These are phyloP conservation scores for Rheum nobile DNA, from an alignment of 148 eudicot species.

Conservation along the genomic window DNA sequence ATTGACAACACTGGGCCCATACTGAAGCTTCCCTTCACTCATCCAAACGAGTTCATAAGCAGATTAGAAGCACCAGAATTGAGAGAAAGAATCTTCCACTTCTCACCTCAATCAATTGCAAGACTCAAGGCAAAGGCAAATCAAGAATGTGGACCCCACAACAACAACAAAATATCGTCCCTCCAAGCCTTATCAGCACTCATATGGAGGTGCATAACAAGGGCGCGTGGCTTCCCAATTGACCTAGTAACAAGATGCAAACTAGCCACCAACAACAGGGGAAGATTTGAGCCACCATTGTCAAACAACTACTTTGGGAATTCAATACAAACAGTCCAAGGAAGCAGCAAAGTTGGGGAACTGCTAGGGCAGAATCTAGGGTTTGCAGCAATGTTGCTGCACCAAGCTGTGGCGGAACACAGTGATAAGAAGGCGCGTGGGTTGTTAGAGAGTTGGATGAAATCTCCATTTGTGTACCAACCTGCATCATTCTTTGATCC, in stretches of 20 bases:
- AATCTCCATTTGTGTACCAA: constrained; percentile 3
- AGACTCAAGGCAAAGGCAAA: constrained; percentile 22
- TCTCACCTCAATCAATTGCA: constrained; percentile 12
- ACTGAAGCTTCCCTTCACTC: constrained; percentile 13
- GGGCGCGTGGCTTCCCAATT: constrained; percentile 8
- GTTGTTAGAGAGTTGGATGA: background rate
- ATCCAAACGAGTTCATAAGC: constrained; percentile 8
- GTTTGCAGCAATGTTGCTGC: constrained; percentile 13
- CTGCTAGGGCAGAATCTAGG: constrained; percentile 12
- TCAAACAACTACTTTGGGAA: constrained; percentile 16
- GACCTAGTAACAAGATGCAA: constrained; percentile 8
- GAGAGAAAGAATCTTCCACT: constrained; percentile 20
- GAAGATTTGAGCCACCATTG: constrained; percentile 21
- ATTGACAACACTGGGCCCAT: background rate
- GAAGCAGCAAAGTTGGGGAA: background rate
- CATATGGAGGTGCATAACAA: constrained; percentile 27
- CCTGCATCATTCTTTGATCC: background rate
- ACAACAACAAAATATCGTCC: constrained; percentile 14
- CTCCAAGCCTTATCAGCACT: constrained; percentile 22
- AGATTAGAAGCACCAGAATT: constrained; percentile 2
- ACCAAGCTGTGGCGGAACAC: constrained; percentile 10
- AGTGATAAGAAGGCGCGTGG: background rate
- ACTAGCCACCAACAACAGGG: constrained; percentile 13
- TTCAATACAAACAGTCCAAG: background rate
- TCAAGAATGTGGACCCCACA: background rate